These are phyloP conservation scores for Erigeron canadensis DNA, from an alignment of 129 eudicot species.

Conservation along the genomic window DNA sequence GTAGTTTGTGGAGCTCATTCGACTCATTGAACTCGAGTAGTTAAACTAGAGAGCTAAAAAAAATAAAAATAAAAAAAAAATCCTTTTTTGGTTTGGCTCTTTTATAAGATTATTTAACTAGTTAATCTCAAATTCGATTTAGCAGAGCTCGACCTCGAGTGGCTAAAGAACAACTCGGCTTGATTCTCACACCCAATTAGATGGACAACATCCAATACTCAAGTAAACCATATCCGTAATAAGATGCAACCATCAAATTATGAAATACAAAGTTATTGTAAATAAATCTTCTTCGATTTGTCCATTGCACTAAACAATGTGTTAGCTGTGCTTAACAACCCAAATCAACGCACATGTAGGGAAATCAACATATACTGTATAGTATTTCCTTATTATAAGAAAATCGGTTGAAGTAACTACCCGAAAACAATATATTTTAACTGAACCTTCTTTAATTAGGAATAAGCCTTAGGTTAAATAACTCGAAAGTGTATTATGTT, in stretches of 20 bases:
- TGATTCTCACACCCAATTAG: too few species aligned
- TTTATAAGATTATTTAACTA: too few species aligned
- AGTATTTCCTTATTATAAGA: slow-evolving; percentile 26
- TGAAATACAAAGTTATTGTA: slow-evolving; percentile 4
- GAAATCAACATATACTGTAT: slow-evolving; percentile 32
- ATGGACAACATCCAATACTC: not conserved
- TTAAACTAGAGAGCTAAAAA: too few species aligned
- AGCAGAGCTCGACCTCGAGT: too few species aligned
- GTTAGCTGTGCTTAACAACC: slow-evolving; percentile 1
- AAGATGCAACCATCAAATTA: slow-evolving; percentile 4
- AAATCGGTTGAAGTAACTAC: slow-evolving; percentile 11
- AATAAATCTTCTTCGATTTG: not conserved
- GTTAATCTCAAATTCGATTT: too few species aligned
- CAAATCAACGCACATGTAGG: slow-evolving; percentile 15
- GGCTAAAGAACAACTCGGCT: too few species aligned
- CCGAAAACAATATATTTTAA: slow-evolving; percentile 1
- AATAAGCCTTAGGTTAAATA: not conserved
- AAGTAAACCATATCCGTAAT: not conserved
- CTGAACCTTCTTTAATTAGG: slow-evolving; percentile 12
- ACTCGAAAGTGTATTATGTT: slow-evolving; percentile 12
- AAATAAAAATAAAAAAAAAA: too few species aligned
- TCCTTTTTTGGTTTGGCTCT: too few species aligned
- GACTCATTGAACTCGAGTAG: too few species aligned
- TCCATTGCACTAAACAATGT: slow-evolving; percentile 8
- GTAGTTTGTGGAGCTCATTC: too few species aligned